These are phyloP conservation scores for Dianthus caryophyllus DNA, from an alignment of 148 eudicot genomes.

Conservation along the genomic window DNA sequence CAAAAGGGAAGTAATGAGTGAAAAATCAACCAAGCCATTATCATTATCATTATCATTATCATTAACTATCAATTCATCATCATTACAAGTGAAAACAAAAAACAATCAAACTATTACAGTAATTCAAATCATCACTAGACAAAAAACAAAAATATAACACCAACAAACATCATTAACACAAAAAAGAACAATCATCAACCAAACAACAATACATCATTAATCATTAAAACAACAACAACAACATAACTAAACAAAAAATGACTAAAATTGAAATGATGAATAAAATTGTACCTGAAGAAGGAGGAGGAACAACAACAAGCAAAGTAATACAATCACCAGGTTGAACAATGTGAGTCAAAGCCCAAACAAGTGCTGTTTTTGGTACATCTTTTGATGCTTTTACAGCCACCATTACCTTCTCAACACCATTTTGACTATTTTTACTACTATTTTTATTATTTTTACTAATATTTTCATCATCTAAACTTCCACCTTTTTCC, in stretches of 20 bases:
- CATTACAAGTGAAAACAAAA: conserved; percentile 7
- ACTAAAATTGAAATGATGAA: background rate
- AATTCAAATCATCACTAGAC: conserved; percentile 3
- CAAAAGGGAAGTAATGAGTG: conserved; percentile 2
- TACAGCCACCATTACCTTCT: conserved; percentile 89
- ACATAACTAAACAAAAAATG: too few relatives aligned
- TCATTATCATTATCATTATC: background rate
- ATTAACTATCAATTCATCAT: too few relatives aligned
- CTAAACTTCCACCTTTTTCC: conserved; percentile 38
- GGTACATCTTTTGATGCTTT: conserved; percentile 89
- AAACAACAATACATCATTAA: background rate
- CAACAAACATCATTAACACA: background rate
- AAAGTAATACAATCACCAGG: conserved; percentile 90
- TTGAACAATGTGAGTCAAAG: conserved; percentile 95
- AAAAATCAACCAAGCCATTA: background rate
- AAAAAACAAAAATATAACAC: background rate
- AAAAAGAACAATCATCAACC: background rate
- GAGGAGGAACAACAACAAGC: conserved; percentile 76
- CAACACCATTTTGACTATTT: conserved; percentile 36
- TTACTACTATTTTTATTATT: conserved; percentile 11
- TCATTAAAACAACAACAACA: too few relatives aligned
- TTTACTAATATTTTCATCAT: conserved; percentile 7
- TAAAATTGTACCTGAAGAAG: conserved; percentile 48
- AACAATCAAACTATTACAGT: background rate
- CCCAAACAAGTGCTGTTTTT: conserved; percentile 84